Base-by-base conservation (phyloP, 495 filamentous ascomycete genomes). In the Neurospora sublineolata region DNA sequence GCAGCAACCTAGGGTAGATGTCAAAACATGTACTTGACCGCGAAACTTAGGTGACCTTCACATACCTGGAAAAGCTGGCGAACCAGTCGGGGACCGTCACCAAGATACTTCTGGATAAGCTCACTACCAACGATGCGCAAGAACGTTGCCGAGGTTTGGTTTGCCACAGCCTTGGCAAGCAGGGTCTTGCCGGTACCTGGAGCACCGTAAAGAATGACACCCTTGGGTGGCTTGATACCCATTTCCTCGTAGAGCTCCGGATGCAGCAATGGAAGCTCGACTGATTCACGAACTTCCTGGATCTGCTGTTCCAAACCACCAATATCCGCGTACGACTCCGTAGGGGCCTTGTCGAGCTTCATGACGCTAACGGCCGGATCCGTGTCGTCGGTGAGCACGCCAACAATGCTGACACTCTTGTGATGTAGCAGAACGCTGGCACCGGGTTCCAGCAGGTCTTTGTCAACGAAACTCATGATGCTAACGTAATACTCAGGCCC, bases 381-480 rank as follows among this genome's bases (percentile, higher is more conserved):
- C 12, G 95, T 90, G 79, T 99, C 95, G 76, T 98, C 95, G 3
- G 95, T 97, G 75, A 99, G 85, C 20, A 99, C 95, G 79, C 95
- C 95, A 60, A 99, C 95, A 68, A 99, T 97, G 11, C 94, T 97
- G 39, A 98, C 96, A 23, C 91, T 93, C 83, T 99, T 99, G 82
- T 99, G 95, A 77, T 99, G 95, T 67, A 99, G 85, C 37, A 99
- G 85, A 72, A 99, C 94, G 77, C 93, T 97, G 20, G 95, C 94
- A 69, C 95, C 95, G 6, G 95, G 95, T 81, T 99, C 95, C 18
- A 99, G 88, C 12, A 99, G 87, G 77, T 99, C 95, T 83, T 99
- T 99, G 84, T 99, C 95, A 44, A 99, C 95, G 76, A 99, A 99
- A 46, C 94, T 97, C 95, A 99, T 99, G 87, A 99, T 99, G 69